phyloP scores from a whole-genome alignment of 352 stramenopile genomes.

The Phytophthora megakarya region DNA sequence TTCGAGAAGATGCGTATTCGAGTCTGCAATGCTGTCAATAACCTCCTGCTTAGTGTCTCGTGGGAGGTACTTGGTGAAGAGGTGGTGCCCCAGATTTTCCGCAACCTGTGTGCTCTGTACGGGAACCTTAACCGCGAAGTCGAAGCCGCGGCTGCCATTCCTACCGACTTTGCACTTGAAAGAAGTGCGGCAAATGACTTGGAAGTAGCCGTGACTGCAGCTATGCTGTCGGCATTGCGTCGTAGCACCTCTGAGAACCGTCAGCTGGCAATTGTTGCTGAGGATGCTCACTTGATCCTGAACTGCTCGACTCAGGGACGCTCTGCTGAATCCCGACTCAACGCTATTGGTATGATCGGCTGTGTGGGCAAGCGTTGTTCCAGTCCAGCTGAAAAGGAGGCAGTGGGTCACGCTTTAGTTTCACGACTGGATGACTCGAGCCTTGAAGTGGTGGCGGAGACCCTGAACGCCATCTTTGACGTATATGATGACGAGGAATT shows the following conservation, averaged over 20 bases:
- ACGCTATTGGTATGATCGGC: conserved; percentile 78
- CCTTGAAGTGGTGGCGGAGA: conserved; percentile 84
- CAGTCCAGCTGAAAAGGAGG: conserved; percentile 64
- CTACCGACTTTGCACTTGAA: conserved; percentile 42
- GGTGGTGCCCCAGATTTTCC: conserved; percentile 72
- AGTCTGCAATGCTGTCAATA: conserved; percentile 82
- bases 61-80: conserved; percentile 63
- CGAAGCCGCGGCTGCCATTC: conserved; percentile 18
- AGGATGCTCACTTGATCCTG: conserved; percentile 78
- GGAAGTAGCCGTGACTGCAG: conserved; percentile 67
- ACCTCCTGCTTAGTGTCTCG: conserved; percentile 68
- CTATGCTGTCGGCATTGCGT: conserved; percentile 75
- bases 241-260: conserved; percentile 60
- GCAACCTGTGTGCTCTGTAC: conserved; percentile 79
- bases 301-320: conserved; percentile 58
- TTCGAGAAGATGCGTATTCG: conserved; percentile 86
- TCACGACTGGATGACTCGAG: conserved; percentile 66
- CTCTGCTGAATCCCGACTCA: conserved; percentile 73
- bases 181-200: conserved; percentile 60
- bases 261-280: conserved; percentile 52
- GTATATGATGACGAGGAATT: conserved; percentile 85
- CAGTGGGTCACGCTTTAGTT: conserved; percentile 68
- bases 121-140: conserved; percentile 59
- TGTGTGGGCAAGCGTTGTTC: conserved; percentile 77
- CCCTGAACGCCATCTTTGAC: conserved; percentile 87